Percentiles rank a stretch among this genome's conserved stretches.
Conservation (phyloP, 306 rosid genomes). For the Hippophae gyantsensis region DNA sequence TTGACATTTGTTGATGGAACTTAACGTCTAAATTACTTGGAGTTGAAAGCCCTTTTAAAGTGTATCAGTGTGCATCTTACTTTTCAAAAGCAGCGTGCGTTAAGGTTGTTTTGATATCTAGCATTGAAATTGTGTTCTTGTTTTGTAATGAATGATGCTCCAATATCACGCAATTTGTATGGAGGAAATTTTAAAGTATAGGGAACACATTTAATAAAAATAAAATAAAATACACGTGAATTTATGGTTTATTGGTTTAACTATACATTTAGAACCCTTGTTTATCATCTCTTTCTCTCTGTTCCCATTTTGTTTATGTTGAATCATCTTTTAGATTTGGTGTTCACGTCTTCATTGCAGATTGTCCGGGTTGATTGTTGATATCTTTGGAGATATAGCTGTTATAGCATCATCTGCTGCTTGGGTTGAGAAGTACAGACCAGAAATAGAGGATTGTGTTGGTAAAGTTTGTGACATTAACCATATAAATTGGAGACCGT, state of each 20-base stretch:
- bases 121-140: not conserved
- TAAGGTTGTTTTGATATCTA: not conserved
- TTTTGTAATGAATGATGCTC: not conserved
- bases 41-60: too few relatives aligned
- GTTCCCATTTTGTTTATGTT: not conserved
- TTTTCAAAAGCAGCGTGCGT: too few relatives aligned
- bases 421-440: conserved; percentile 89
- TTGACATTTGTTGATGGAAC: too few relatives aligned
- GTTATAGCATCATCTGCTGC: conserved; percentile 93
- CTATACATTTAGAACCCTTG: not conserved
- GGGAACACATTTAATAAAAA: not conserved
- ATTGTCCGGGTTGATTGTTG: conserved; percentile 78
- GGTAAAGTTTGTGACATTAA: conserved; percentile 41
- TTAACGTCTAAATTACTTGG: too few relatives aligned
- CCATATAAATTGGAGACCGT: conserved; percentile 78
- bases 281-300: not conserved
- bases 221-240: too few relatives aligned
- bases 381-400: conserved; percentile 82
- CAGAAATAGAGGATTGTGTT: conserved; percentile 58
- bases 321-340: conserved; percentile 1
- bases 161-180: not conserved
- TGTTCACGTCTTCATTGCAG: conserved; percentile 30
- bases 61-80: too few relatives aligned
- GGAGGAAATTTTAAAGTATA: not conserved
- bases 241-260: not conserved